phyloP scores from a whole-genome alignment of 1,284 basidiomycete species.

The Lignosus rhinocerotis region DNA sequence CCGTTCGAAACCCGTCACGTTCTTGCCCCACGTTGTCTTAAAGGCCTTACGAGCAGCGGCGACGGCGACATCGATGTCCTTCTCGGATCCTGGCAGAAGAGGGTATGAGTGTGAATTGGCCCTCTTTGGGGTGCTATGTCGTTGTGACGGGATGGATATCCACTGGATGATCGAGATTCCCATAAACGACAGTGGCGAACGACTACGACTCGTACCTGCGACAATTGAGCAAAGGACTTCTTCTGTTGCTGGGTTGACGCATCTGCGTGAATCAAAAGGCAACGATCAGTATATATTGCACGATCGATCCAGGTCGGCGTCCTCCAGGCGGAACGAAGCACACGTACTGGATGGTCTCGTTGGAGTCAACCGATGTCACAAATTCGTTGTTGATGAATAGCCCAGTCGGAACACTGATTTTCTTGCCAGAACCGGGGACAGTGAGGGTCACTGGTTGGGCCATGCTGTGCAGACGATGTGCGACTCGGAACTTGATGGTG shows the following conservation, averaged over 20 bases:
- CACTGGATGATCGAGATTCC: not conserved
- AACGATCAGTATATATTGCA: not conserved
- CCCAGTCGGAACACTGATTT: conserved; percentile 72
- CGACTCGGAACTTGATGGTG: not conserved
- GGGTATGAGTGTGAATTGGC: not conserved
- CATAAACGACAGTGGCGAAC: not conserved
- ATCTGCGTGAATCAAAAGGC: conserved; percentile 38
- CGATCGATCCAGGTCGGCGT: not conserved
- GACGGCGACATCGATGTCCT: conserved; percentile 85
- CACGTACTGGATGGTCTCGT: conserved; percentile 59
- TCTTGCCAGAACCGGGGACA: conserved; percentile 42
- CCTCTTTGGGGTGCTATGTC: not conserved
- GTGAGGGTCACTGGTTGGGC: conserved; percentile 28
- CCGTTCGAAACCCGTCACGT: conserved; percentile 80
- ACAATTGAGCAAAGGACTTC: conserved; percentile 66
- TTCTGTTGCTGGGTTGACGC: conserved; percentile 77
- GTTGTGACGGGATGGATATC: not conserved
- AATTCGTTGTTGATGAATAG: conserved; percentile 93
- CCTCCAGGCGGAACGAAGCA: not conserved
- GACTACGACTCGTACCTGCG: conserved; percentile 48
- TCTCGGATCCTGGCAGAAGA: conserved; percentile 53
- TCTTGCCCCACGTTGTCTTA: conserved; percentile 88
- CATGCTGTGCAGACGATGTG: conserved; percentile 22
- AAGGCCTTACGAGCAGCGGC: conserved; percentile 83
- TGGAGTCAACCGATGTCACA: conserved; percentile 64